A percentile compares a stretch with the other conserved stretches of the same genome.
Conservation (phyloP, 306 rosid species). For the Vigna hirtella region DNA sequence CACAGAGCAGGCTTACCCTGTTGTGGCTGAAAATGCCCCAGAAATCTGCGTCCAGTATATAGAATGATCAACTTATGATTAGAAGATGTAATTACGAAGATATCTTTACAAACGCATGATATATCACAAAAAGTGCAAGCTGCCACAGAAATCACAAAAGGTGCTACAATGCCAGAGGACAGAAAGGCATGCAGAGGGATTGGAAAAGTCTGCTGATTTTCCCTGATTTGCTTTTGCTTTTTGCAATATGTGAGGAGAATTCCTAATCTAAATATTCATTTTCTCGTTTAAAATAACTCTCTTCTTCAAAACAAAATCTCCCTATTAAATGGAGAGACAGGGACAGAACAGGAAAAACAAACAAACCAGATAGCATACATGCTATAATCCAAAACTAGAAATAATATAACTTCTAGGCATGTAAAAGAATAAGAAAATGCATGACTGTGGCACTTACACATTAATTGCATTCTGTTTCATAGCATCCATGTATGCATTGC, state of each 20-base stretch:
- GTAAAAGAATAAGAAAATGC: conserved; percentile 9
- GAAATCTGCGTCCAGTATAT: conserved; percentile 66
- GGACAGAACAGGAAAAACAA: conserved; percentile 13
- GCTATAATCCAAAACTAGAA: conserved; percentile 12
- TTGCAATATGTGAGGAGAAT: conserved; percentile 36
- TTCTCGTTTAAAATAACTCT: background rate
- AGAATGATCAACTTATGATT: conserved; percentile 32
- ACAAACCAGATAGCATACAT: conserved; percentile 11
- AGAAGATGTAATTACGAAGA: conserved; percentile 11
- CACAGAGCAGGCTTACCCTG: conserved; percentile 81
- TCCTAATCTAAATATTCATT: conserved; percentile 21
- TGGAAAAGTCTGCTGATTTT: conserved; percentile 11
- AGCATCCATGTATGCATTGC: conserved; percentile 86
- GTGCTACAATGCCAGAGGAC: conserved; percentile 17
- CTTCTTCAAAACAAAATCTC: conserved; percentile 23
- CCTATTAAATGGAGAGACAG: conserved; percentile 23
- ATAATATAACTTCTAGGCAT: conserved; percentile 33
- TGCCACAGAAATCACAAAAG: conserved; percentile 27
- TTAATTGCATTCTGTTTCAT: conserved; percentile 91
- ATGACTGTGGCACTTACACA: conserved; percentile 58
- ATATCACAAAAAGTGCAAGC: conserved; percentile 30
- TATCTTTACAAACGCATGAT: conserved; percentile 18
- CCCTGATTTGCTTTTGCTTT: background rate
- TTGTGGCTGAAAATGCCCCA: conserved; percentile 89
- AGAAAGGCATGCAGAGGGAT: conserved; percentile 32